These are phyloP conservation scores for Gelatoporia subvermispora DNA, from an alignment of 768 basidiomycete species.

Conservation along the genomic window DNA sequence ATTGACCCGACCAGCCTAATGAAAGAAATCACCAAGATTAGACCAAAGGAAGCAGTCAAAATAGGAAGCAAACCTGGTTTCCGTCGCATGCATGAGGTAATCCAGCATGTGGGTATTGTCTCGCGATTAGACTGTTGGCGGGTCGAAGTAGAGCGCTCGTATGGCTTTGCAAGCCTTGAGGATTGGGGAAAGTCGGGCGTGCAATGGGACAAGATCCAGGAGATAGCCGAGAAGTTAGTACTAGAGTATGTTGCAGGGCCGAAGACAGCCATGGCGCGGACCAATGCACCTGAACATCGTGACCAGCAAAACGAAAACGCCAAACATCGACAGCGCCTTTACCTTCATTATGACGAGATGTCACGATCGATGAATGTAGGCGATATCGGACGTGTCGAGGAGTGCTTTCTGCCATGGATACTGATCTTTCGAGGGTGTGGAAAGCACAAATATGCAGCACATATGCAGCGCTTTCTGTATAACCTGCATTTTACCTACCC, in stretches of 20 bases:
- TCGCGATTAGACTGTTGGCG: constrained; percentile 23
- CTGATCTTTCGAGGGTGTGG: constrained; percentile 23
- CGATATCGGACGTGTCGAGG: constrained; percentile 31
- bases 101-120: constrained; percentile 15
- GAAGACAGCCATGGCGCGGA: neutral
- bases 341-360: constrained; percentile 38
- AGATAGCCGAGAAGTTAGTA: constrained; percentile 11
- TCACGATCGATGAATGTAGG: constrained; percentile 23
- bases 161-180: constrained; percentile 15
- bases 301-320: constrained; percentile 34
- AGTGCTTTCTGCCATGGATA: constrained; percentile 23
- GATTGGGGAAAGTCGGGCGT: constrained; percentile 28
- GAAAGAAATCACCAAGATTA: constrained; percentile 10
- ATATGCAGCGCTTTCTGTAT: constrained; percentile 20
- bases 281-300: constrained; percentile 4
- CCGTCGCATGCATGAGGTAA: constrained; percentile 25
- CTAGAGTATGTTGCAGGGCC: constrained; percentile 13
- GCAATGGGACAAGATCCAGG: constrained; percentile 15
- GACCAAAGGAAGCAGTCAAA: constrained; percentile 23
- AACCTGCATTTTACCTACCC: constrained; percentile 21
- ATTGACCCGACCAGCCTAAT: constrained; percentile 12
- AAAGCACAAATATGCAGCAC: constrained; percentile 27
- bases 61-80: constrained; percentile 23
- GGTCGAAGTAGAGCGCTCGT: constrained; percentile 12
- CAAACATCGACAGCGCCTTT: constrained; percentile 26